phyloP scores from a whole-genome alignment of 2,329 filamentous ascomycete genomes.

The Pestalotiopsis sp. region DNA sequence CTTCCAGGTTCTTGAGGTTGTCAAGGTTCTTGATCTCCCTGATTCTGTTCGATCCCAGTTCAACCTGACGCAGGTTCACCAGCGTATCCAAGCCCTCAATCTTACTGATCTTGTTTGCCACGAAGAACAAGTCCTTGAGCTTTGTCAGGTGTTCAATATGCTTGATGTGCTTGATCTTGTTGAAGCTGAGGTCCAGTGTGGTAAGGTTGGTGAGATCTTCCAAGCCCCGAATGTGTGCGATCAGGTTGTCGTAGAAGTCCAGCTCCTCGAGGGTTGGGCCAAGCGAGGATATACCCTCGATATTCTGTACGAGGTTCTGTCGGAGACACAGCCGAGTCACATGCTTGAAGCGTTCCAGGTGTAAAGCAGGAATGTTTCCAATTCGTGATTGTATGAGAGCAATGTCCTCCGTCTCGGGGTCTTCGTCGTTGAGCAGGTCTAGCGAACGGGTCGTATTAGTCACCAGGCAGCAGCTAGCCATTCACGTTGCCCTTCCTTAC shows the following conservation, averaged over 20 bases:
- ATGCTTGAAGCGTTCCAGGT: constrained; percentile 81
- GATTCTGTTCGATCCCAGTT: constrained; percentile 91
- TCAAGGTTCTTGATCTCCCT: constrained; percentile 86
- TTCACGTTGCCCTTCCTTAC: constrained; percentile 42
- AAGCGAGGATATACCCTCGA: constrained; percentile 72
- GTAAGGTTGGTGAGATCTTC: constrained; percentile 77
- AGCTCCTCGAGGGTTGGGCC: constrained; percentile 75
- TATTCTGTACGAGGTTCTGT: constrained; percentile 83
- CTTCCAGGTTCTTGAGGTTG: constrained; percentile 73
- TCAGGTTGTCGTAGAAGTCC: constrained; percentile 95
- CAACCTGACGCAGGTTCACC: constrained; percentile 76
- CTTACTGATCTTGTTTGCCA: constrained; percentile 88
- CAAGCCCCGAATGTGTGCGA: constrained; percentile 82
- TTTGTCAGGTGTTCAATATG: constrained; percentile 76
- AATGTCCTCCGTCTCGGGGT: constrained; percentile 72
- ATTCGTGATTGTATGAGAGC: constrained; percentile 89
- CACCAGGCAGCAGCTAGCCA: background rate
- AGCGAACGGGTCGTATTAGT: constrained; percentile 3
- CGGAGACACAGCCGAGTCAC: constrained; percentile 82
- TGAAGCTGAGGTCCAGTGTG: constrained; percentile 90
- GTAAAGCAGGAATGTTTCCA: constrained; percentile 73
- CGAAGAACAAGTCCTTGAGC: constrained; percentile 84
- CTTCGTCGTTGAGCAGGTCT: constrained; percentile 66
- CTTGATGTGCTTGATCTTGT: constrained; percentile 99
- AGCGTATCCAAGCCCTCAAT: constrained; percentile 85